phyloP scores from a whole-genome alignment of 768 basidiomycete species.

The Mycena venus region DNA sequence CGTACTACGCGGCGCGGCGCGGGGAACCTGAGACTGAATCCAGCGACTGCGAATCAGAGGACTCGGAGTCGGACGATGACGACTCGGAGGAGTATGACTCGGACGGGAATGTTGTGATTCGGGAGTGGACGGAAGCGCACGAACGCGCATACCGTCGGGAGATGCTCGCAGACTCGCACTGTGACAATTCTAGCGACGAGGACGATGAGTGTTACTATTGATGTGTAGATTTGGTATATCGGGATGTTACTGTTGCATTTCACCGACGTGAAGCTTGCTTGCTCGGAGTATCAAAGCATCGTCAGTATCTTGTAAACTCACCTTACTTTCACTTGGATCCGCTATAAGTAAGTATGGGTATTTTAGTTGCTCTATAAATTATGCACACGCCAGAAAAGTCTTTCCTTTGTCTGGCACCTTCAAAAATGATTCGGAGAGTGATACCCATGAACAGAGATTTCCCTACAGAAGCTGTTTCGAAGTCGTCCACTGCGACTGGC shows the following conservation, averaged over 20 bases:
- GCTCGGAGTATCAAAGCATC: too few relatives aligned
- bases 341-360: too few relatives aligned
- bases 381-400: too few relatives aligned
- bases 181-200: not conserved
- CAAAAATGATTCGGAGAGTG: too few relatives aligned
- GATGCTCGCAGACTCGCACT: not conserved
- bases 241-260: too few relatives aligned
- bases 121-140: not conserved
- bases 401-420: too few relatives aligned
- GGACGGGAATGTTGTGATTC: not conserved
- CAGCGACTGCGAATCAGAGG: not conserved
- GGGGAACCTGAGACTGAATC: not conserved
- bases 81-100: not conserved
- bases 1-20: not conserved
- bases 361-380: too few relatives aligned
- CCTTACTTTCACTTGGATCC: too few relatives aligned
- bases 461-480: conserved; percentile 19
- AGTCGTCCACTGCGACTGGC: conserved; percentile 15
- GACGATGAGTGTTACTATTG: too few relatives aligned
- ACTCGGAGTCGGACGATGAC: not conserved
- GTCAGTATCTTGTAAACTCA: too few relatives aligned
- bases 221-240: too few relatives aligned
- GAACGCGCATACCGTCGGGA: not conserved
- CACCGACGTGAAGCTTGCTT: too few relatives aligned
- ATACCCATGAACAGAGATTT: not conserved